These are phyloP conservation scores for Boletus sp. DNA, from an alignment of 1,284 basidiomycete genomes.

Conservation along the genomic window DNA sequence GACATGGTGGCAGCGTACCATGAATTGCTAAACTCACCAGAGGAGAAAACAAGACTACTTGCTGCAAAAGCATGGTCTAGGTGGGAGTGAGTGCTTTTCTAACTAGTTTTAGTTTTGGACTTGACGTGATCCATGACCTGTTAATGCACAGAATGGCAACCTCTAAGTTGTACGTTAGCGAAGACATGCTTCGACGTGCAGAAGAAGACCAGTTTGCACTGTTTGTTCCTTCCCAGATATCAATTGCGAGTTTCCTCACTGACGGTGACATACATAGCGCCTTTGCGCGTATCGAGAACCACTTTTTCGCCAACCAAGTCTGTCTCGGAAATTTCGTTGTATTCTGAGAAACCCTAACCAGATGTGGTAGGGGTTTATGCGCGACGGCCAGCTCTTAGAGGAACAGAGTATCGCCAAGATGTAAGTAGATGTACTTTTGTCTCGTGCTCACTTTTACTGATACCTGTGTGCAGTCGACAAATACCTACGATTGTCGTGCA, in stretches of 20 bases:
- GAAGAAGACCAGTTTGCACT: conserved; percentile 73
- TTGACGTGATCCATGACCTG: conserved; percentile 5
- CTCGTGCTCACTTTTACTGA: conserved; percentile 12
- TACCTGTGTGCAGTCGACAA: conserved; percentile 56
- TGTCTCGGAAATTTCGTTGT: conserved; percentile 14
- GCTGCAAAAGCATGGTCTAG: conserved; percentile 88
- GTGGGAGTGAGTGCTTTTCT: conserved; percentile 68
- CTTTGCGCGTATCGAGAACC: conserved; percentile 89
- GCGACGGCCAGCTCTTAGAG: conserved; percentile 84
- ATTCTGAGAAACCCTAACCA: conserved; percentile 7
- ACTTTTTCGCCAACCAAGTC: conserved; percentile 83
- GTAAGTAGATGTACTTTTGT: conserved; percentile 38
- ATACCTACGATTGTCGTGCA: conserved; percentile 85
- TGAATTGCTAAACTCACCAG: conserved; percentile 72
- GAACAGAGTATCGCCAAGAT: conserved; percentile 88
- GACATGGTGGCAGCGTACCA: conserved; percentile 87
- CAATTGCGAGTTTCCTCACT: conserved; percentile 1
- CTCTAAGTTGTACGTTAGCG: conserved; percentile 68
- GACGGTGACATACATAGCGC: conserved; percentile 46
- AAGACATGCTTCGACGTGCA: conserved; percentile 64
- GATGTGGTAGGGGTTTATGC: conserved; percentile 70
- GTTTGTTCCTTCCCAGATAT: conserved; percentile 39
- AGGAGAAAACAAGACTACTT: conserved; percentile 59
- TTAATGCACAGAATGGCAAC: conserved; percentile 65
- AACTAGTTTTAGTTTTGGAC: neutral